phyloP scores from a whole-genome alignment of 306 rosid genomes.

The Styphnolobium japonicum region DNA sequence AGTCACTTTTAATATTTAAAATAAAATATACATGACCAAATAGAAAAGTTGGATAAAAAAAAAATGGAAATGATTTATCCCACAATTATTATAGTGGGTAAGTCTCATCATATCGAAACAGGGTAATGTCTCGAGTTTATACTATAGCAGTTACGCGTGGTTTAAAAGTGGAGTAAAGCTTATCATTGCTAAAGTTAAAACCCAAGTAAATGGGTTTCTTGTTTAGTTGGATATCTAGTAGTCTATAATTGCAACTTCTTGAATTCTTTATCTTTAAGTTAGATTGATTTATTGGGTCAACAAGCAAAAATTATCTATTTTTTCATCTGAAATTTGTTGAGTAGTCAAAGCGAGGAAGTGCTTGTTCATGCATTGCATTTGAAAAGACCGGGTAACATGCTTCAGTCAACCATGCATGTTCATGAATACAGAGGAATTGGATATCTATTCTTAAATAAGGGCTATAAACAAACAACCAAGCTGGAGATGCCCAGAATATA shows the following conservation, averaged over 20 bases:
- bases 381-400: conserved; percentile 64
- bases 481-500: conserved; percentile 1
- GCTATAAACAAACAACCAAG: neutral
- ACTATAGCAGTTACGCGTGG: no score
- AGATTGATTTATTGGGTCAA: conserved; percentile 48
- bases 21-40: neutral
- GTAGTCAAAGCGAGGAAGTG: conserved; percentile 50
- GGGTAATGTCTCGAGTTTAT: neutral
- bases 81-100: neutral
- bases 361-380: conserved; percentile 50
- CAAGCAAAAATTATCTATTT: conserved; percentile 30
- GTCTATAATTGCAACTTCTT: no score
- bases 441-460: conserved; percentile 8
- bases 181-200: neutral
- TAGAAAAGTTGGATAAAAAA: neutral
- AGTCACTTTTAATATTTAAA: neutral
- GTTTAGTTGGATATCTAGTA: neutral
- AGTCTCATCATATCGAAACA: neutral
- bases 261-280: neutral
- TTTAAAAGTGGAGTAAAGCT: neutral
- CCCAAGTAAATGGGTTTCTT: neutral
- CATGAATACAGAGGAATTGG: conserved; percentile 24
- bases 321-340: conserved; percentile 11
- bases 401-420: conserved; percentile 72
- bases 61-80: neutral